These are phyloP conservation scores for Artemisia annua DNA, from an alignment of 129 eudicot genomes.

Conservation along the genomic window DNA sequence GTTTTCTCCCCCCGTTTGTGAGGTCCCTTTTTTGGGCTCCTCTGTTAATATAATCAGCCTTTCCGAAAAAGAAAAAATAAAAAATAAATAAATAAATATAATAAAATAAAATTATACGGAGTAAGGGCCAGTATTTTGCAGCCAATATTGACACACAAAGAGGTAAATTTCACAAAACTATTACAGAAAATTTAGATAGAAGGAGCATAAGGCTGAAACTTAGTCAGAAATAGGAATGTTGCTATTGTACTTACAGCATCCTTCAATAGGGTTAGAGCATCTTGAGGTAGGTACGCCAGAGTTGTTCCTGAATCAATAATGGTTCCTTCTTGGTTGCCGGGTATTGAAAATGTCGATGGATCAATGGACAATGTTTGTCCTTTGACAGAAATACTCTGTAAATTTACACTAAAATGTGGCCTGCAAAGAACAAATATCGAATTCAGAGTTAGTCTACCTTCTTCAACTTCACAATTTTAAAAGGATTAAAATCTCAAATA, in stretches of 20 bases:
- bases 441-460: conserved; percentile 7
- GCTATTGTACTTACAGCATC: conserved; percentile 55
- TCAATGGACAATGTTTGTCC: conserved; percentile 73
- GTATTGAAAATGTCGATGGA: conserved; percentile 66
- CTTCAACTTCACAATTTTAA: neutral
- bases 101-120: too few species aligned
- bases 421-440: conserved; percentile 35
- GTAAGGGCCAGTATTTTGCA: neutral
- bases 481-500: neutral
- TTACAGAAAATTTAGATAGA: neutral
- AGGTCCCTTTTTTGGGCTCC: too few species aligned
- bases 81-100: too few species aligned
- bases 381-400: conserved; percentile 79
- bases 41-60: too few species aligned
- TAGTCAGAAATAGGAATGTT: neutral
- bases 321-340: conserved; percentile 78
- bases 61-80: too few species aligned
- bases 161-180: neutral
- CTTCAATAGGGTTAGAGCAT: conserved; percentile 72
- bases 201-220: neutral
- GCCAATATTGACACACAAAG: neutral
- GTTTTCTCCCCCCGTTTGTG: too few species aligned
- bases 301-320: conserved; percentile 98
- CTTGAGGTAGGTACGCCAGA: conserved; percentile 84
- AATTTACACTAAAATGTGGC: conserved; percentile 84